Conservation (phyloP, 768 basidiomycete species). For the Termitomyces sp. region DNA sequence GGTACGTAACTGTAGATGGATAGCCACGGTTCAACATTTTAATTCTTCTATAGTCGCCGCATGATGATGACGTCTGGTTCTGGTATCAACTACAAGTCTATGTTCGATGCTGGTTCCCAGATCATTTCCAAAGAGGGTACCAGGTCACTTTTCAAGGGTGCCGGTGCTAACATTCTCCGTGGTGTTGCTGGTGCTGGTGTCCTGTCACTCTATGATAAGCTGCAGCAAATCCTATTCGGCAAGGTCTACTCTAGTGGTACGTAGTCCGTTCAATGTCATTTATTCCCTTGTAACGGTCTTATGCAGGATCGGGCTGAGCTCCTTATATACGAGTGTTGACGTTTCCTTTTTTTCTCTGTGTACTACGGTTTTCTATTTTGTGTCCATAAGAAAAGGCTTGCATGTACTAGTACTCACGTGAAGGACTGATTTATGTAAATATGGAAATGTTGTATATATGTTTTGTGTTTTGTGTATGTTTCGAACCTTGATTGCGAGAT, state of each 20-base stretch:
- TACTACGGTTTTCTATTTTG: too few species aligned
- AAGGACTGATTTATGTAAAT: not conserved
- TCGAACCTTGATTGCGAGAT: constrained; percentile 5
- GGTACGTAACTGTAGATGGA: constrained; percentile 39
- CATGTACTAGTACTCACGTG: not conserved
- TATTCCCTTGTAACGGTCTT: constrained; percentile 2
- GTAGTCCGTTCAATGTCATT: constrained; percentile 17
- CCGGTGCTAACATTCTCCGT: constrained; percentile 93
- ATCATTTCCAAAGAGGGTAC: constrained; percentile 95
- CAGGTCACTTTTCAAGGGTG: constrained; percentile 98
- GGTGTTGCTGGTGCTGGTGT: constrained; percentile 99
- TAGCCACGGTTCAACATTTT: not conserved
- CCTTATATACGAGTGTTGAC: constrained; percentile 7
- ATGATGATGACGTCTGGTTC: constrained; percentile 99
- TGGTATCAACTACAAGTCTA: constrained; percentile 96
- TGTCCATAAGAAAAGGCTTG: not conserved
- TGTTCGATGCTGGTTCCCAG: constrained; percentile 93
- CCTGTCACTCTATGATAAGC: constrained; percentile 97
- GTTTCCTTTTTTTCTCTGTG: not conserved
- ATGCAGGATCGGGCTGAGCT: constrained; percentile 46
- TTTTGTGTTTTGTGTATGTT: constrained; percentile 6
- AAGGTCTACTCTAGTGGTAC: constrained; percentile 97
- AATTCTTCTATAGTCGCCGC: constrained; percentile 75
- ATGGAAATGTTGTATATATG: too few species aligned
- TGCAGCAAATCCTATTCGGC: constrained; percentile 95